These are phyloP conservation scores for Plasmodium gonderi DNA, from an alignment of 169 alveolate species.

Conservation along the genomic window DNA sequence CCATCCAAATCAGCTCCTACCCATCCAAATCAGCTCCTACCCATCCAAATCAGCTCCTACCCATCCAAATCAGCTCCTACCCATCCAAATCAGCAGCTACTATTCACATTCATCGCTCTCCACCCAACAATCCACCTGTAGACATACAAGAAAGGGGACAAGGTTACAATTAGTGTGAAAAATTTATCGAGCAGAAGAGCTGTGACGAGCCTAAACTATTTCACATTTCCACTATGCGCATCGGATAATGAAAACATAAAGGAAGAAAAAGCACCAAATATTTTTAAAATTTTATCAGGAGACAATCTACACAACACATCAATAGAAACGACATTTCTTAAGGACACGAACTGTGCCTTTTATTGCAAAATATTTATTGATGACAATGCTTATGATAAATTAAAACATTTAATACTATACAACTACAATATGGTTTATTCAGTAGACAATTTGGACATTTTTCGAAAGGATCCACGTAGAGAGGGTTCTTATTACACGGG, in stretches of 20 bases:
- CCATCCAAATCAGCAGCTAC: neutral
- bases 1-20: too few relatives aligned
- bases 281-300: constrained; percentile 51
- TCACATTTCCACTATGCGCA: constrained; percentile 55
- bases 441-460: constrained; percentile 46
- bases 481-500: constrained; percentile 63
- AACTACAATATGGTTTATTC: constrained; percentile 50
- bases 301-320: constrained; percentile 21
- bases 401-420: constrained; percentile 36
- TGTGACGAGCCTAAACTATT: constrained; percentile 53
- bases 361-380: constrained; percentile 51
- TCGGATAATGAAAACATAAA: neutral
- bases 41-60: too few relatives aligned
- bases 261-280: constrained; percentile 31
- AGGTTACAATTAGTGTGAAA: constrained; percentile 43
- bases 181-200: constrained; percentile 67
- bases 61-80: neutral
- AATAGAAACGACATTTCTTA: constrained; percentile 44
- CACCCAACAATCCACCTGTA: neutral
- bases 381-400: constrained; percentile 30
- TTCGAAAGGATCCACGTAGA: constrained; percentile 33
- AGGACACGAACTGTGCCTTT: constrained; percentile 20
- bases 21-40: too few relatives aligned
- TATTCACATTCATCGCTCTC: neutral
- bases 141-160: constrained; percentile 40